Base-by-base conservation (phyloP, 257 asterid species). In the Primulina eburnea region DNA sequence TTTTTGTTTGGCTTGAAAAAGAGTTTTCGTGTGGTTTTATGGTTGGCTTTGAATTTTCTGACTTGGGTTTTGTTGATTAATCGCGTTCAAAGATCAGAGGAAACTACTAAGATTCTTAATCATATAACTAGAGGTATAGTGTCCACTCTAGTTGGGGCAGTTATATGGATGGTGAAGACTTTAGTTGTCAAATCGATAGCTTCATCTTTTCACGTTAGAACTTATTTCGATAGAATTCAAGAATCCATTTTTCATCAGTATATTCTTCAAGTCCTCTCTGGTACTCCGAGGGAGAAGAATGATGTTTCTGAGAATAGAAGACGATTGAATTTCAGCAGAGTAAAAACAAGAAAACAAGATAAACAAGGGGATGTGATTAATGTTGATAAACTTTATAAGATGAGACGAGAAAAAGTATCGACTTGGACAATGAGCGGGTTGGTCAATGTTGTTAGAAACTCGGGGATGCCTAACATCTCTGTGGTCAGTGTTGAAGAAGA, bases 191-290 rank as follows among this genome's bases (percentile, higher is more conserved):
- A 90, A 72, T 8, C 81, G 4, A 77, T 85, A 16, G 97, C 97
- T 69, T 78, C 97, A 0, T 57, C 79, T 43, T 90, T 79, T 70
- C 96, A 90, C 34, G 96, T 87, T 5, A 80, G 82, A 16, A 77
- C 96, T 10, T 90, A 64, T 83, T 90, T 88, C 16, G 97, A 87
- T 24, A 82, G 88, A 40, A 90, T 90, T 70, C 97, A 85, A 68
- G 97, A 86, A 35, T 81, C 97, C 5, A 79, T 90, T 7, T 90
- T 85, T 61, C 94, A 90, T 81, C 92, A 90, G 82, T 88, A 87
- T 20, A 83, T 90, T 16, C 97, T 90, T 33, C 86, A 81, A 77
- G 77, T 84, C 0, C 81, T 90, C 4, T 86, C 92, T 0, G 89
- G 90, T 68, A 64, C 61, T 50, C 82, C 94, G 10, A 47, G 64